Evolutionary conservation across 164 flowering plant species (phyloP).

Genomic region (Chloranthus sessilifolius): DNA sequence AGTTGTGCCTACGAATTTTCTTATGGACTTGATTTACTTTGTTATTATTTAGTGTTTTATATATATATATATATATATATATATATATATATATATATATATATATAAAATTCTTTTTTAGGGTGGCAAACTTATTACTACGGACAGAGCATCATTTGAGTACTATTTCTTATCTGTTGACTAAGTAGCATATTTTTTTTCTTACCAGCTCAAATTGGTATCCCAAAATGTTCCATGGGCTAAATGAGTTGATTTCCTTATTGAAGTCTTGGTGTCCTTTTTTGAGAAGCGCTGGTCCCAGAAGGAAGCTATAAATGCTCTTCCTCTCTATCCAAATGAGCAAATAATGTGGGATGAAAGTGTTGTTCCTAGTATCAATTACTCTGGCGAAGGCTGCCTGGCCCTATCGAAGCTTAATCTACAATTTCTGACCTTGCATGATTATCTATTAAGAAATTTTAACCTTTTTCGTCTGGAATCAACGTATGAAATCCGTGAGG

Average conservation of each 20-base stretch:
- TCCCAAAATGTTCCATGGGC: slow-evolving; percentile 86
- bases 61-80: no score
- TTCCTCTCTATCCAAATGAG: slow-evolving; percentile 97
- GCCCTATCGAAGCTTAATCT: slow-evolving; percentile 96
- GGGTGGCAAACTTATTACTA: no score
- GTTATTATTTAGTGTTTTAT: no score
- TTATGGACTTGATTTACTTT: no score
- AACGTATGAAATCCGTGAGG: slow-evolving; percentile 98
- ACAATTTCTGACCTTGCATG: slow-evolving; percentile 93
- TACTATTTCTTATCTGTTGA: no score
- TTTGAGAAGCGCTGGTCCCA: slow-evolving; percentile 92
- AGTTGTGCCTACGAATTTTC: no score
- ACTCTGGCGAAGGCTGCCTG: slow-evolving; percentile 99
- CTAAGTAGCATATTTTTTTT: no score
- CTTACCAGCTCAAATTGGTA: slow-evolving; percentile 77
- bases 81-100: no score
- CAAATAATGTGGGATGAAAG: slow-evolving; percentile 99
- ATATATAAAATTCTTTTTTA: no score
- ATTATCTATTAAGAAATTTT: slow-evolving; percentile 92
- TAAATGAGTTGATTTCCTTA: slow-evolving; percentile 75
- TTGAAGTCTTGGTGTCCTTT: slow-evolving; percentile 85
- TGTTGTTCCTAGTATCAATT: slow-evolving; percentile 94
- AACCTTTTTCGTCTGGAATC: slow-evolving; percentile 98
- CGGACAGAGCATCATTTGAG: no score
- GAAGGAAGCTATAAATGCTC: slow-evolving; percentile 96